phyloP scores from a whole-genome alignment of 2,329 filamentous ascomycete genomes.

The Onygenales sp. region DNA sequence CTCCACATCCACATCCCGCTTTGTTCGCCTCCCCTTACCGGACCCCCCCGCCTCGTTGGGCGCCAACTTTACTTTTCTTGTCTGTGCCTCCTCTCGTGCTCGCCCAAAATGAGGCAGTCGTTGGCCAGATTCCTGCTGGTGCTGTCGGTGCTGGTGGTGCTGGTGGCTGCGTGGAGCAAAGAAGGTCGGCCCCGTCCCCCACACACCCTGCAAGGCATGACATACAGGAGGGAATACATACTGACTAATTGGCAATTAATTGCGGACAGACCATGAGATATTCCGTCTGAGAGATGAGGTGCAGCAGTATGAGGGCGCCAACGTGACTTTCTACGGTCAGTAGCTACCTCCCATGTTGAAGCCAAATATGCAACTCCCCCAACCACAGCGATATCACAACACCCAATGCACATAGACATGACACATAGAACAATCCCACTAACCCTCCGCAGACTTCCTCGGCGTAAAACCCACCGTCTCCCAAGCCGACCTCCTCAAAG shows the following conservation, averaged over 20 bases:
- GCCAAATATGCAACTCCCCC: not conserved
- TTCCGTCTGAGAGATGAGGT: constrained; percentile 92
- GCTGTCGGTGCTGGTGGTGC: constrained; percentile 57
- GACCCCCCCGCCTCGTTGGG: constrained; percentile 1
- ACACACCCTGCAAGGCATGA: not conserved
- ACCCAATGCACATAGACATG: not conserved
- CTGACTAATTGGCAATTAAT: not conserved
- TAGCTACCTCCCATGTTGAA: not conserved
- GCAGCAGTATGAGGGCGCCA: constrained; percentile 59
- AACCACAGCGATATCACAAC: not conserved
- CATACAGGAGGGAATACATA: constrained; percentile 4
- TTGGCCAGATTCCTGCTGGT: constrained; percentile 51
- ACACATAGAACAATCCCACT: not conserved
- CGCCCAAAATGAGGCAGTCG: constrained; percentile 58
- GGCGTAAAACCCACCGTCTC: constrained; percentile 63
- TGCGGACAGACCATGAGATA: constrained; percentile 76
- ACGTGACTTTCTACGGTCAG: constrained; percentile 77
- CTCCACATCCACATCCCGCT: not conserved
- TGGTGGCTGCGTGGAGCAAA: constrained; percentile 73
- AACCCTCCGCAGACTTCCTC: constrained; percentile 55
- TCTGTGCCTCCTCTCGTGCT: not conserved
- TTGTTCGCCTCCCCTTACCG: not conserved
- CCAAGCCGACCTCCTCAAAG: constrained; percentile 84
- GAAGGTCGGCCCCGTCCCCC: constrained; percentile 51
- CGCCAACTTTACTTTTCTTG: not conserved